Percentiles rank a stretch among this genome's conserved stretches.
phyloP scores from a whole-genome alignment of 371 early-diverging fungal species.

The Dinochytrium kinnereticum region DNA sequence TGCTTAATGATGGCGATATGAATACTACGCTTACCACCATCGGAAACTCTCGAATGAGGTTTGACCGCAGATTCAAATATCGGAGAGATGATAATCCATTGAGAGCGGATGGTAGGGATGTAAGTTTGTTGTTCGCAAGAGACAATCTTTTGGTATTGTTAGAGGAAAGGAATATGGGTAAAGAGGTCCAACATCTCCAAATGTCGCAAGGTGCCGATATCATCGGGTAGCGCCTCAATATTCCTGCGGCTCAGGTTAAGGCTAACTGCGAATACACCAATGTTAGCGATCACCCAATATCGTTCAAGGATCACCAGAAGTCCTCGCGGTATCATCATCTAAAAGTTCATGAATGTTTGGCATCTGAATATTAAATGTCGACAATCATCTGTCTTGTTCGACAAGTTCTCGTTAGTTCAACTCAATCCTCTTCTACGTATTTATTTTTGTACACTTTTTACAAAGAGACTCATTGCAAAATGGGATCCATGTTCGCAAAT shows the following conservation, averaged over 20 bases:
- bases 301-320: background rate
- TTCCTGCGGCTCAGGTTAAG: constrained; percentile 2
- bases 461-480: background rate
- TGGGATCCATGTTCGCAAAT: background rate
- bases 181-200: background rate
- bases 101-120: constrained; percentile 39
- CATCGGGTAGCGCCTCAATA: background rate
- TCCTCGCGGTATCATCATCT: background rate
- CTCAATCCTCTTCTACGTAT: background rate
- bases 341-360: background rate
- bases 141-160: constrained; percentile 34
- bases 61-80: constrained; percentile 48
- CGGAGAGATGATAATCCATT: constrained; percentile 31
- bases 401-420: no score
- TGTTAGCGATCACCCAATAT: background rate
- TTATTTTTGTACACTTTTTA: background rate
- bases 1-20: background rate
- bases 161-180: background rate
- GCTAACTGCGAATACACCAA: background rate
- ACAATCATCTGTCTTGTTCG: no score
- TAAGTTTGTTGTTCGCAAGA: constrained; percentile 43
- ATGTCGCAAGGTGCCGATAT: background rate
- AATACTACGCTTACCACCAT: constrained; percentile 27
- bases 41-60: constrained; percentile 46
- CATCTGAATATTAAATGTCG: no score